Conservation (phyloP, 257 asterid genomes). For the Scutellaria galericulata region DNA sequence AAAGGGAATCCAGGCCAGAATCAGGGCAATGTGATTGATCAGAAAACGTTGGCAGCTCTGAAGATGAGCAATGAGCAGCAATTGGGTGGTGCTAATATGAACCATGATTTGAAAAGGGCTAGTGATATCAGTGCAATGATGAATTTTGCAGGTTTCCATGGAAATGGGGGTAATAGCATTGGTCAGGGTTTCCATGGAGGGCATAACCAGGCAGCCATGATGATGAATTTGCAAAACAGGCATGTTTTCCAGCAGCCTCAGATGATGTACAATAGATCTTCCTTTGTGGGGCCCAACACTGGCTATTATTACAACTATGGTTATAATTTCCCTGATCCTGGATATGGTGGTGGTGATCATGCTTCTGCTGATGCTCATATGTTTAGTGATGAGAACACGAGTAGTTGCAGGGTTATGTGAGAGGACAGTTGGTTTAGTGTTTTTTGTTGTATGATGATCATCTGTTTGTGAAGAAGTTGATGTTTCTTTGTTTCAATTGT, state of each 20-base stretch:
- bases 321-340: constrained; percentile 28
- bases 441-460: neutral
- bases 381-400: constrained; percentile 70
- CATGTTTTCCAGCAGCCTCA: constrained; percentile 36
- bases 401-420: constrained; percentile 71
- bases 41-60: constrained; percentile 49
- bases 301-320: constrained; percentile 54
- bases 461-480: neutral
- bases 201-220: constrained; percentile 32
- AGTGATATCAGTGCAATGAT: constrained; percentile 64
- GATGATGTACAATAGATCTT: constrained; percentile 62
- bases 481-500: too few relatives aligned
- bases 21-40: constrained; percentile 42
- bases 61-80: constrained; percentile 44
- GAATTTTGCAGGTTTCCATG: constrained; percentile 82
- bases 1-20: constrained; percentile 42
- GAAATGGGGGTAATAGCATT: constrained; percentile 38
- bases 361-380: constrained; percentile 43
- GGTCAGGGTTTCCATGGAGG: constrained; percentile 20
- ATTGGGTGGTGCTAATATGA: constrained; percentile 29
- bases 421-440: neutral
- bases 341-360: constrained; percentile 30
- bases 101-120: neutral
- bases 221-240: constrained; percentile 32
- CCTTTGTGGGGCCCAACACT: constrained; percentile 52